Evolutionary conservation across 2,329 filamentous ascomycete genomes (phyloP), one percentile per base, ranked within the genome.

Genomic region (Fusarium circinatum): DNA sequence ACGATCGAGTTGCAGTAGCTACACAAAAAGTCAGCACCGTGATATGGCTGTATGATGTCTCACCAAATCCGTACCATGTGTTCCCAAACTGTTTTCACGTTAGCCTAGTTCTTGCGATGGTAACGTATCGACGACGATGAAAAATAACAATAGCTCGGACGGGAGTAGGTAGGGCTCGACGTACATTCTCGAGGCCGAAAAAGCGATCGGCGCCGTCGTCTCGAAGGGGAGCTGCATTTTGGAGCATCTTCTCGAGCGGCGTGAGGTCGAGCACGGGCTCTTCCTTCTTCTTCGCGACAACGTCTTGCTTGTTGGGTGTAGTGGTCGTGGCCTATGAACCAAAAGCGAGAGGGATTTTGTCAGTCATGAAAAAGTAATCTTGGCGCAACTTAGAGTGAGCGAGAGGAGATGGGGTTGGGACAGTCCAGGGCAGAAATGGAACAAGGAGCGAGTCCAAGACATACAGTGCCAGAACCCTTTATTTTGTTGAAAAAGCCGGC

Each of bases 1-100:
- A 99, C 90, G 79, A 99, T 98, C 20, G 96, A 99, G 84, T 99
- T 99, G 86, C 94, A 98, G 84, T 99, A 99, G 82, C 96, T 98
- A 83, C 45, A 42, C 15, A 18, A 26, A 41, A 28, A 41, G 77
- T 82, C 51, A 82, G 75, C 49, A 45, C 22, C 36, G 39, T 14
- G 54, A 41, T 24, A 38, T 42, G 48, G 28, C 57, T 36, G 59
- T 51, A n/a, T 54, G 30, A 60, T 44, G 55, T 64, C 69, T 39
- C 38, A 60, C 41, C 52, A 49, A 47, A n/a, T 51, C 76, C 85
- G 80, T 92, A 98, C 95, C 96, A 98, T 82, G 96, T 98, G 81
- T 98, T 98, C 80, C 96, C 96, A 85, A 98, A 98, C 95, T 98
- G 83, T 60, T 73, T 52, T 65, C 59, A 67, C 59, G 81, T 87